These are phyloP conservation scores for Chlamydomonas schloesseri DNA, from an alignment of 139 green algal genomes.

Conservation along the genomic window DNA sequence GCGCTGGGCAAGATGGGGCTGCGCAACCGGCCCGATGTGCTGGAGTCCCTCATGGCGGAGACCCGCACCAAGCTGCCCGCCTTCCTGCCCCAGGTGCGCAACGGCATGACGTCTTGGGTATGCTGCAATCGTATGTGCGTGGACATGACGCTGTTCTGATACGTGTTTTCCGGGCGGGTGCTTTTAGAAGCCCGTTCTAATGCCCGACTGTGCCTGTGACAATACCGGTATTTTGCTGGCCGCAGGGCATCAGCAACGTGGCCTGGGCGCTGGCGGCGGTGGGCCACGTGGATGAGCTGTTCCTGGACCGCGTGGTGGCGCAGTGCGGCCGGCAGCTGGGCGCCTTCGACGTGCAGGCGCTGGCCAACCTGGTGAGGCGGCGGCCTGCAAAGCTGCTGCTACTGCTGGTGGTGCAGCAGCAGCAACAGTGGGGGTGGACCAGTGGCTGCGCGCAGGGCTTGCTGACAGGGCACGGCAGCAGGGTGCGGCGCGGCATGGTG, in stretches of 20 bases:
- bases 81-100: constrained; percentile 64
- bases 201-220: too few species aligned
- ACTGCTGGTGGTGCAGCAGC: too few species aligned
- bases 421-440: too few species aligned
- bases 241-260: constrained; percentile 69
- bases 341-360: constrained; percentile 57
- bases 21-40: constrained; percentile 38
- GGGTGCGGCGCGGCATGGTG: too few species aligned
- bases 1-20: constrained; percentile 59
- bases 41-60: constrained; percentile 54
- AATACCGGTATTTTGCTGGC: background rate
- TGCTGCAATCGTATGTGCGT: too few species aligned
- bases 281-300: constrained; percentile 37
- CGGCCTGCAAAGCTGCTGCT: too few species aligned
- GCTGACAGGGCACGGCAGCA: background rate
- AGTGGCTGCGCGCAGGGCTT: too few species aligned
- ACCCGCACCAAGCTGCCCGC: constrained; percentile 53
- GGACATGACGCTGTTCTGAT: too few species aligned
- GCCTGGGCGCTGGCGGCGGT: constrained; percentile 59
- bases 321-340: constrained; percentile 49
- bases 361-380: constrained; percentile 52
- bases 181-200: too few species aligned
- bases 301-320: constrained; percentile 54
- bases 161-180: too few species aligned
- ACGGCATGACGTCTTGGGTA: too few species aligned